These are phyloP conservation scores for Exophiala dermatitidis DNA, from an alignment of 2,329 filamentous ascomycete genomes.

Conservation along the genomic window DNA sequence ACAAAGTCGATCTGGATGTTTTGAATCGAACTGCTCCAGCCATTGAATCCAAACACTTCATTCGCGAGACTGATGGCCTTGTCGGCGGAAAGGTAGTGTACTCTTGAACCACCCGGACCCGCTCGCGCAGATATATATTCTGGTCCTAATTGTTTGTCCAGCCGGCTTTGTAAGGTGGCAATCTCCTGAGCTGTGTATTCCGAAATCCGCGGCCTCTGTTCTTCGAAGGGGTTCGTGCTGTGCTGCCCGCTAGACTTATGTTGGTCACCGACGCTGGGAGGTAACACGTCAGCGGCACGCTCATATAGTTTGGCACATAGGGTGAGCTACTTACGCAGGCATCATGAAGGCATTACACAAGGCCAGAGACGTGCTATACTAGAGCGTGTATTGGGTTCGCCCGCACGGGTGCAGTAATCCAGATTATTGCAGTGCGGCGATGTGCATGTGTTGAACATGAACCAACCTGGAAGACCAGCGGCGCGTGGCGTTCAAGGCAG, in stretches of 20 bases:
- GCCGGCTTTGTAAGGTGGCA: constrained; percentile 72
- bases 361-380: background rate
- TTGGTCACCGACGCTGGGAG: constrained; percentile 26
- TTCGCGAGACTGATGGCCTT: constrained; percentile 95
- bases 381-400: too few species aligned
- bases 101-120: constrained; percentile 74
- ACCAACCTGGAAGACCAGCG: too few species aligned
- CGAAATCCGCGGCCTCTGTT: constrained; percentile 57
- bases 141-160: constrained; percentile 89
- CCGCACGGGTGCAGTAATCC: too few species aligned
- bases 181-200: constrained; percentile 88
- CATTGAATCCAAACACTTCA: constrained; percentile 93
- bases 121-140: constrained; percentile 87
- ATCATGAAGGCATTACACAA: constrained; percentile 1
- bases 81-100: constrained; percentile 92
- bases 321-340: constrained; percentile 3
- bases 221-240: constrained; percentile 71
- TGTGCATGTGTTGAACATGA: too few species aligned
- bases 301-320: background rate
- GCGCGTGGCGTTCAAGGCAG: background rate
- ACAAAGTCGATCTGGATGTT: constrained; percentile 92
- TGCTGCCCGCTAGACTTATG: constrained; percentile 24
- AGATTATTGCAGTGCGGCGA: too few species aligned
- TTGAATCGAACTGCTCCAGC: constrained; percentile 93
- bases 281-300: background rate